These are phyloP conservation scores for Penicillium odoratum DNA, from an alignment of 495 filamentous ascomycete species.

Conservation along the genomic window DNA sequence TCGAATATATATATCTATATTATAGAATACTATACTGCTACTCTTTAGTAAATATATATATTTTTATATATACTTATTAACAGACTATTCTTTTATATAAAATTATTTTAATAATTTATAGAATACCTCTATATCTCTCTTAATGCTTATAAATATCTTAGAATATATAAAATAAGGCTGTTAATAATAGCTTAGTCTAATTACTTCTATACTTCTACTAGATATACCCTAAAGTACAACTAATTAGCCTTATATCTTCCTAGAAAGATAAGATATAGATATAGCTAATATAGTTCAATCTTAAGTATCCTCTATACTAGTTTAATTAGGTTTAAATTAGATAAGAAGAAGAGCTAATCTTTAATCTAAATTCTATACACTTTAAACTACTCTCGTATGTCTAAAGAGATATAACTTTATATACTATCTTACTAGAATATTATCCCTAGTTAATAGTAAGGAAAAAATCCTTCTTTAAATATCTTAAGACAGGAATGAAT, in stretches of 20 bases:
- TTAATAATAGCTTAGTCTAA: no score
- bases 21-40: background rate
- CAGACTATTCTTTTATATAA: no score
- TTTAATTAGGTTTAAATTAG: background rate
- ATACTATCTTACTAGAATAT: background rate
- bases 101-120: background rate
- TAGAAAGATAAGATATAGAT: background rate
- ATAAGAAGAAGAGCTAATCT: background rate
- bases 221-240: no score
- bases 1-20: background rate
- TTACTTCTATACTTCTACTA: no score
- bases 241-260: background rate
- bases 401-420: background rate
- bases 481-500: background rate
- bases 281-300: background rate
- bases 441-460: background rate
- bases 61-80: background rate
- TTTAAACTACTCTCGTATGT: background rate
- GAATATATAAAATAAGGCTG: no score
- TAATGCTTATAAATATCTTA: no score
- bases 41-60: background rate
- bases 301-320: background rate
- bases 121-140: no score
- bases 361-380: background rate
- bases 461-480: background rate